Conservation (phyloP, 2,329 filamentous ascomycete species). For the Apiospora arundinis region DNA sequence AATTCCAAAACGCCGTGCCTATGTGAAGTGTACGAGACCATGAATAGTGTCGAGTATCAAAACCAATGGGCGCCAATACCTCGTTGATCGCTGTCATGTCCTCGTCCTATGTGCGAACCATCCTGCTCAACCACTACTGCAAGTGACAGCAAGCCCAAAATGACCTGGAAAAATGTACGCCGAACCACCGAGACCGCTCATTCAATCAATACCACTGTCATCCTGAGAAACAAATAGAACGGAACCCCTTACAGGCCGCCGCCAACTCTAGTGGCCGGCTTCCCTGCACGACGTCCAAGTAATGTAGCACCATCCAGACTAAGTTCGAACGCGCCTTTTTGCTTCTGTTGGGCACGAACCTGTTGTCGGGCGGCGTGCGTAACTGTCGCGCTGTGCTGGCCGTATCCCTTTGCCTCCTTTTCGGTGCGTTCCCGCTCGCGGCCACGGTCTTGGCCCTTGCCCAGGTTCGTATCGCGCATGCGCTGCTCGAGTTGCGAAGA, state of each 20-base stretch:
- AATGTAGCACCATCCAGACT: slow-evolving; percentile 90
- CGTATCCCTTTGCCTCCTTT: slow-evolving; percentile 72
- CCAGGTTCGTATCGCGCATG: slow-evolving; percentile 79
- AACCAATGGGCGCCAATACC: slow-evolving; percentile 8
- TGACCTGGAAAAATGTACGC: slow-evolving; percentile 16
- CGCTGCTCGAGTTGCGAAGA: slow-evolving; percentile 79
- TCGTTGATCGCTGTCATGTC: slow-evolving; percentile 19
- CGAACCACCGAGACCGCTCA: slow-evolving; percentile 22
- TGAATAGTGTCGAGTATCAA: slow-evolving; percentile 12
- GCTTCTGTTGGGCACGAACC: slow-evolving; percentile 69
- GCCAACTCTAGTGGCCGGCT: slow-evolving; percentile 54
- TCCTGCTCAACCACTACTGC: slow-evolving; percentile 12
- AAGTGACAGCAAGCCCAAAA: slow-evolving; percentile 19
- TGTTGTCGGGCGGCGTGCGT: slow-evolving; percentile 84
- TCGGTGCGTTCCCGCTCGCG: slow-evolving; percentile 56
- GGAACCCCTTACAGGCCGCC: slow-evolving; percentile 28
- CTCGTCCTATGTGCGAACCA: slow-evolving; percentile 18
- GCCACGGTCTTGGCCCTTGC: slow-evolving; percentile 60
- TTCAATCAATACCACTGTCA: slow-evolving; percentile 7
- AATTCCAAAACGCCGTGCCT: slow-evolving; percentile 26
- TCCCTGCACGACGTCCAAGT: slow-evolving; percentile 70
- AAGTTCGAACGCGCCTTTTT: slow-evolving; percentile 88
- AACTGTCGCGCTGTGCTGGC: slow-evolving; percentile 85
- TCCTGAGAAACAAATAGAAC: slow-evolving; percentile 28
- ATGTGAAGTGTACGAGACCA: slow-evolving; percentile 19